These are phyloP conservation scores for Desmodesmus armatus DNA, from an alignment of 139 green algal species.

Conservation along the genomic window DNA sequence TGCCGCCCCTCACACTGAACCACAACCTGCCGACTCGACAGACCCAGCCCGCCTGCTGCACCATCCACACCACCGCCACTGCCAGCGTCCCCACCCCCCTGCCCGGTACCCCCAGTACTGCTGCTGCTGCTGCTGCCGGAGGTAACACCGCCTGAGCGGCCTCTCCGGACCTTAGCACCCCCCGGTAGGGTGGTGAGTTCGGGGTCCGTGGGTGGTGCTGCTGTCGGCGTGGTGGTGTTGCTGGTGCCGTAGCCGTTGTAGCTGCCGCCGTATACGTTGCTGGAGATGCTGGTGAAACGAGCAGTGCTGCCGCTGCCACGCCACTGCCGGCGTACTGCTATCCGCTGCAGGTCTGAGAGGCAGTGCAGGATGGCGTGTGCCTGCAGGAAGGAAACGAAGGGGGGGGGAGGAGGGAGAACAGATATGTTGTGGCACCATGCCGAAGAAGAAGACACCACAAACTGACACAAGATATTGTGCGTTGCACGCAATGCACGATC, in stretches of 20 bases:
- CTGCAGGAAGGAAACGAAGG: no score
- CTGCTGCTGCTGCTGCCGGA: slow-evolving; percentile 32
- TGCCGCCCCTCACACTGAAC: slow-evolving; percentile 56
- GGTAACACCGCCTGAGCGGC: neutral
- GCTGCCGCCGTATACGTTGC: neutral
- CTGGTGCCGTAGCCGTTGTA: neutral
- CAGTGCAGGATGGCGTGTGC: slow-evolving; percentile 19
- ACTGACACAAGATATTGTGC: no score
- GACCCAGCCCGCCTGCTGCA: neutral
- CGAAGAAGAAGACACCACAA: no score
- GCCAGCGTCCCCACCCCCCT: no score
- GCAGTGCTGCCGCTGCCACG: neutral
- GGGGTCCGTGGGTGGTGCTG: neutral
- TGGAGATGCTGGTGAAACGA: neutral
- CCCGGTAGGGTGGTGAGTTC: neutral
- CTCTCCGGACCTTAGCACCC: neutral
- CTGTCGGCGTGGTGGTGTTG: neutral
- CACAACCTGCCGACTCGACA: slow-evolving; percentile 52
- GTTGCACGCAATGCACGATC: no score
- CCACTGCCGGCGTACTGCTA: slow-evolving; percentile 5
- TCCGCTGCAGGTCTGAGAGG: slow-evolving; percentile 16
- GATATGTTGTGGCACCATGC: no score
- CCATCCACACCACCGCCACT: no score
- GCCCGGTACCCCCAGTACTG: neutral
- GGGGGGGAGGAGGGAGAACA: no score